Conservation (phyloP, 352 stramenopile genomes). For the Globisporangium echinulatum region DNA sequence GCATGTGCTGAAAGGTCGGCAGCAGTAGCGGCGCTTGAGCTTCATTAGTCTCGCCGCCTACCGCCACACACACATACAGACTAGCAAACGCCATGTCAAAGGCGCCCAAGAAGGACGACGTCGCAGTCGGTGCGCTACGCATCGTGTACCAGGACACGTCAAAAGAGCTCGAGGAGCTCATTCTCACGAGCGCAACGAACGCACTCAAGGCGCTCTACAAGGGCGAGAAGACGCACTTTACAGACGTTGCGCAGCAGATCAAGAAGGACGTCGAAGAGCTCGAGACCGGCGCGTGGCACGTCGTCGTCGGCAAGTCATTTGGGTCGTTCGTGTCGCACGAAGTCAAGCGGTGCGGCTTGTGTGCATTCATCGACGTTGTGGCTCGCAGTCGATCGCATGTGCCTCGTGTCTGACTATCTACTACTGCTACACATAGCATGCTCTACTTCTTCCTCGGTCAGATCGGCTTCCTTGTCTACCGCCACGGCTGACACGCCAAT, state of each 20-base stretch:
- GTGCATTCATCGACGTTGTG: too few relatives aligned
- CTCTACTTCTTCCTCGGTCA: conserved; percentile 79
- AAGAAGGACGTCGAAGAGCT: conserved; percentile 73
- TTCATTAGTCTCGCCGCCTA: neutral
- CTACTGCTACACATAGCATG: conserved; percentile 31
- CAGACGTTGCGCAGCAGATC: conserved; percentile 71
- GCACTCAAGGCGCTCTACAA: conserved; percentile 81
- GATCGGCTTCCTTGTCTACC: conserved; percentile 75
- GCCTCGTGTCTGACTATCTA: neutral
- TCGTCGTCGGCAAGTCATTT: conserved; percentile 83
- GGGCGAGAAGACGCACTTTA: conserved; percentile 80
- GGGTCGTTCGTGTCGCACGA: conserved; percentile 83
- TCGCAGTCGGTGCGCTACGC: conserved; percentile 52
- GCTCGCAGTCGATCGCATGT: too few relatives aligned
- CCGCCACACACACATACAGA: too few relatives aligned
- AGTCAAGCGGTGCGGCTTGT: conserved; percentile 59
- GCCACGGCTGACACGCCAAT: conserved; percentile 33
- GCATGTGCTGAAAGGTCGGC: neutral
- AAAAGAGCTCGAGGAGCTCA: conserved; percentile 66
- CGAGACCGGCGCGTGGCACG: conserved; percentile 68
- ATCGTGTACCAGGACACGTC: conserved; percentile 67
- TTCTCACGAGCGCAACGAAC: conserved; percentile 67
- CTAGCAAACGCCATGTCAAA: conserved; percentile 45
- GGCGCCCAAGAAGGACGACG: conserved; percentile 73
- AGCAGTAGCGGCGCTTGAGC: neutral